Conservation (phyloP, 1,284 basidiomycete genomes). For the Amylostereum chailletii region DNA sequence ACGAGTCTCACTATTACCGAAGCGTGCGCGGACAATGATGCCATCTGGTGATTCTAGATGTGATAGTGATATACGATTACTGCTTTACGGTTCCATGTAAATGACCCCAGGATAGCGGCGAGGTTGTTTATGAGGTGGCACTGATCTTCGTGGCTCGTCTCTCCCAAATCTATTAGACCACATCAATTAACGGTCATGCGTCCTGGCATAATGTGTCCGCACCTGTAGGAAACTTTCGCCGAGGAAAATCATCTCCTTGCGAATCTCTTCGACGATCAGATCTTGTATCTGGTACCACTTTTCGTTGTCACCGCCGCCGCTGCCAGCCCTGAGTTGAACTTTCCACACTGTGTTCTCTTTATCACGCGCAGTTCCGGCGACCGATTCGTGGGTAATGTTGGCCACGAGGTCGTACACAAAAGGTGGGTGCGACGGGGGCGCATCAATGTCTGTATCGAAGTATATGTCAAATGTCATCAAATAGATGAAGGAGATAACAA, state of each 20-base stretch:
- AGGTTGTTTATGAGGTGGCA: neutral
- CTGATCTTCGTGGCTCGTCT: constrained; percentile 22
- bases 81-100: no score
- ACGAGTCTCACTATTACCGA: no score
- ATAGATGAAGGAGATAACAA: constrained; percentile 9
- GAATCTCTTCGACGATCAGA: constrained; percentile 89
- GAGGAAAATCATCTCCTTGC: constrained; percentile 96
- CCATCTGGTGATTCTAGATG: no score
- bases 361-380: constrained; percentile 87
- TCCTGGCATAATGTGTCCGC: constrained; percentile 2
- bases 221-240: constrained; percentile 96
- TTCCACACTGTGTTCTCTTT: constrained; percentile 89
- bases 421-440: constrained; percentile 44
- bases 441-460: constrained; percentile 62
- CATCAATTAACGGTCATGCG: no score
- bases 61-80: no score
- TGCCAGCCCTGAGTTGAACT: constrained; percentile 74
- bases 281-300: constrained; percentile 98
- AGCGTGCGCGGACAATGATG: no score
- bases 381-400: constrained; percentile 92
- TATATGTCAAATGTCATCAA: constrained; percentile 5
- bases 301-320: constrained; percentile 76
- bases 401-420: constrained; percentile 91
- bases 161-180: constrained; percentile 57
- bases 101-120: no score